Percentiles rank a stretch among this genome's conserved stretches.
Conservation (phyloP, 1,284 basidiomycete genomes). For the Marasmius fiardii region DNA sequence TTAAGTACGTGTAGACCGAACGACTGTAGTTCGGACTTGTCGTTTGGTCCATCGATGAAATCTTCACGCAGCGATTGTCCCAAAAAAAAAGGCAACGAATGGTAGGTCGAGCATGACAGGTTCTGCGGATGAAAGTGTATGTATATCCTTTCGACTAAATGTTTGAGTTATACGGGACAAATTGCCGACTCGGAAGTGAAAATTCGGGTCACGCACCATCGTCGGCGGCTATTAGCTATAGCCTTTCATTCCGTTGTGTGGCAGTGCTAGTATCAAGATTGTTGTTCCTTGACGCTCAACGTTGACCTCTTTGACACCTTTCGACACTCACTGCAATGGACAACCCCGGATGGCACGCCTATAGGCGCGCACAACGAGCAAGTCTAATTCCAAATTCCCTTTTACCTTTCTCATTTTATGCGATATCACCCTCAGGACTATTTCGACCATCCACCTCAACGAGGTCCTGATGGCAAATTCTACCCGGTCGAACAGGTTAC, state of each 20-base stretch:
- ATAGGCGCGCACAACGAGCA: conserved; percentile 46
- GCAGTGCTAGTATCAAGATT: neutral
- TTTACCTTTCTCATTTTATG: neutral
- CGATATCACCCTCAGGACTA: conserved; percentile 33
- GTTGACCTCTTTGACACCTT: neutral
- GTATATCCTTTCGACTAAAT: no score
- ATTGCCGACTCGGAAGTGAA: no score
- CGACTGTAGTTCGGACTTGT: no score
- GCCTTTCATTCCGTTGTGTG: neutral
- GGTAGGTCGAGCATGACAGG: no score
- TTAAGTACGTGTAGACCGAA: no score
- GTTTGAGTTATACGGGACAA: no score
- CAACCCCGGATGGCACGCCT: conserved; percentile 66
- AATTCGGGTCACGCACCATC: no score
- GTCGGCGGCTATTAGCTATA: no score
- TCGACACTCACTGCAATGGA: conserved; percentile 44
- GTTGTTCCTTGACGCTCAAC: neutral
- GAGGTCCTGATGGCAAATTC: conserved; percentile 49
- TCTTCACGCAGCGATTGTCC: no score
- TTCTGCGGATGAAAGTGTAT: no score
- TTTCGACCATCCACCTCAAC: conserved; percentile 33
- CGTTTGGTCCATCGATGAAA: no score
- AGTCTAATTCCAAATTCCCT: conserved; percentile 11
- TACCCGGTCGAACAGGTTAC: conserved; percentile 50
- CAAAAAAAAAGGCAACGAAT: no score